Base-by-base conservation (phyloP, 768 basidiomycete genomes). In the Hygrophoropsis aurantiaca region DNA sequence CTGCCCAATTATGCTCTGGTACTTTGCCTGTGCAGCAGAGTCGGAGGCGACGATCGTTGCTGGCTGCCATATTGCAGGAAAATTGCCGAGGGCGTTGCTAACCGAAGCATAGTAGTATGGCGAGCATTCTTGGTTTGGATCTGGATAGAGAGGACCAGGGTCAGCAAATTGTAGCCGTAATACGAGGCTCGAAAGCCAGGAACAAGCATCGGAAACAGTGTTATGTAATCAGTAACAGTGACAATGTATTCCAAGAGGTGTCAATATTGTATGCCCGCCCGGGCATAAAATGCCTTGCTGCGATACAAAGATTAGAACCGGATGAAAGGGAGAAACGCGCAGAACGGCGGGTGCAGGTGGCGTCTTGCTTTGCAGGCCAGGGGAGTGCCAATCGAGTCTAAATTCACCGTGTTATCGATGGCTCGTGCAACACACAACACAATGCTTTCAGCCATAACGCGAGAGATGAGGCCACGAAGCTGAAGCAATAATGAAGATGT, bases 31-130 rank as follows among this genome's bases (percentile, higher is more conserved):
- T 1, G 72, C 78, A 19, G 62, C 67, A 15, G 55, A 56, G 49
- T 78, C 77, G 11, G 49, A 60, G 1, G 67, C 44, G 5, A 77
- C 43, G 40, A 79, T 73, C 3, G 53, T 55, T n/a, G 75, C 75
- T 0, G 61, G 54, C 41, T 63, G 47, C 73, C 74, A 75, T 30
- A 70, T 63, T 7, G 60, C 6, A 3, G 78, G 78, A 51, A 77
- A 78, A 1, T 61, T 61, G 1, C 57, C 30, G 15, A 67, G 32
- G 1, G 62, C 56, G 20, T 56, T 51, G 5, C 59, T 38, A 10
- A 72, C 62, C 2, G 65, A 67, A 15, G 65, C 50, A 51, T 75
- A 70, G 40, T 57, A 54, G 57, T 79, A 77, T 1, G 72, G 62
- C 11, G 63, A 51, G 50, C 78, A 79, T 52, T 74, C 74, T 18